Base-by-base conservation (phyloP, 306 rosid species). In the Quercus bicolor region DNA sequence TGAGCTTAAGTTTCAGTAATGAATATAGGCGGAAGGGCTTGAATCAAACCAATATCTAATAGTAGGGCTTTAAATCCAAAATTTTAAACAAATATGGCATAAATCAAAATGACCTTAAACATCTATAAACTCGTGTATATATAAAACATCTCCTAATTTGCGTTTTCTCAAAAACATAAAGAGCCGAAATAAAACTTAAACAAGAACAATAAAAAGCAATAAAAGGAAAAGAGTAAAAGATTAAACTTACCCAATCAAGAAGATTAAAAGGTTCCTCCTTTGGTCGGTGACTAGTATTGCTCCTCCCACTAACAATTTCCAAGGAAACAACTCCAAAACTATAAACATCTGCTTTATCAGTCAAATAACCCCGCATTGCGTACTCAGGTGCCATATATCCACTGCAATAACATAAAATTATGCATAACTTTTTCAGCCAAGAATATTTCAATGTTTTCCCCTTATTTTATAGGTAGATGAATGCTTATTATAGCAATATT, bases 371-470 rank as follows among this genome's bases (percentile, higher is more conserved):
- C 3, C 77, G 74, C 82, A 80, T 73, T 3, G 87, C 87, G 51
- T 83, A 83, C 74, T 82, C 82, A 2, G 82, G 85, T 19, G 82
- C 82, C 86, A 83, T 83, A 10, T 84, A 84, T 26, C 84, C 84
- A 57, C 87, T 84, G 68, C 77, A 69, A 60, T 48, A 45, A 12
- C 31, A 33, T 8, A 3, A 12, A 75, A 14, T 4, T 12, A 37
- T 3, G n/a, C 4, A 5, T 70, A 61, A 26, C 1, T 0, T 24
- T 24, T 4, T 5, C 5, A 7, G 14, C n/a, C n/a, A 14, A 11
- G 4, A 0, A 45, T 45, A 45, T 45, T 10, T 45, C 15, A 45
- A 45, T 9, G 12, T 45, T 45, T 45, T 11, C 1, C 4, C 4
- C 2, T 11, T 10, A 2, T 45, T 8, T 43, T 9, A 9, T 8